These are phyloP conservation scores for Scutellaria baicalensis DNA, from an alignment of 257 asterid genomes.

Conservation along the genomic window DNA sequence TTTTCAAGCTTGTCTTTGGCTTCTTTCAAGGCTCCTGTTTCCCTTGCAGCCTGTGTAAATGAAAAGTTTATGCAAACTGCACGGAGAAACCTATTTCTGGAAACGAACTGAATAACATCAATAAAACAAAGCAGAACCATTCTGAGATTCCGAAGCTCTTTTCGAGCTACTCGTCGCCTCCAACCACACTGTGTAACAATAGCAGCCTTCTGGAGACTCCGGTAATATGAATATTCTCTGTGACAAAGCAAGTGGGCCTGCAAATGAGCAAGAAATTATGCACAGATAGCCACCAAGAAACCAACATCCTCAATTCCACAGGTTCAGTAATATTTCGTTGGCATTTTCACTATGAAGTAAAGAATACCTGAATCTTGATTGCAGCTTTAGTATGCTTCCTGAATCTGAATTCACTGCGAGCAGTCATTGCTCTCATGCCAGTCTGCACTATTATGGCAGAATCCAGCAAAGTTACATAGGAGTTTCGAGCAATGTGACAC, in stretches of 20 bases:
- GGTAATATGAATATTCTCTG: constrained; percentile 57
- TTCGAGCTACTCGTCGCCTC: constrained; percentile 86
- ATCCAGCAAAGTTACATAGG: constrained; percentile 50
- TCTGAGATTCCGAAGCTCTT: constrained; percentile 82
- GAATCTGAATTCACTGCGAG: constrained; percentile 76
- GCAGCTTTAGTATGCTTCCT: constrained; percentile 94
- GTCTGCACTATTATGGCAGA: constrained; percentile 72
- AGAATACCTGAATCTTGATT: constrained; percentile 69
- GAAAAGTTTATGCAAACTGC: constrained; percentile 11
- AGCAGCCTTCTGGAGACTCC: constrained; percentile 75
- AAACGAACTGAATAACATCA: constrained; percentile 14
- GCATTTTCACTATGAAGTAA: constrained; percentile 7
- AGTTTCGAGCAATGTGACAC: constrained; percentile 47
- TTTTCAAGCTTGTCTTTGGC: constrained; percentile 97
- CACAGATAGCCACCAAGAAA: constrained; percentile 12
- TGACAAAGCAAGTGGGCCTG: constrained; percentile 80
- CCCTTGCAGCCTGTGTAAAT: constrained; percentile 75
- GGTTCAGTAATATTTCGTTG: not conserved
- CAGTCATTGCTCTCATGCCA: constrained; percentile 93
- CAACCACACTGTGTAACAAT: constrained; percentile 90
- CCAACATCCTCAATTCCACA: constrained; percentile 11
- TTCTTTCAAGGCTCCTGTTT: constrained; percentile 94
- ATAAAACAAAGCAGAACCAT: constrained; percentile 52
- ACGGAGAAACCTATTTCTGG: not conserved
- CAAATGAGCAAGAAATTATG: constrained; percentile 21